phyloP scores from a whole-genome alignment of 768 basidiomycete genomes.

The Lentinula detonsa region DNA sequence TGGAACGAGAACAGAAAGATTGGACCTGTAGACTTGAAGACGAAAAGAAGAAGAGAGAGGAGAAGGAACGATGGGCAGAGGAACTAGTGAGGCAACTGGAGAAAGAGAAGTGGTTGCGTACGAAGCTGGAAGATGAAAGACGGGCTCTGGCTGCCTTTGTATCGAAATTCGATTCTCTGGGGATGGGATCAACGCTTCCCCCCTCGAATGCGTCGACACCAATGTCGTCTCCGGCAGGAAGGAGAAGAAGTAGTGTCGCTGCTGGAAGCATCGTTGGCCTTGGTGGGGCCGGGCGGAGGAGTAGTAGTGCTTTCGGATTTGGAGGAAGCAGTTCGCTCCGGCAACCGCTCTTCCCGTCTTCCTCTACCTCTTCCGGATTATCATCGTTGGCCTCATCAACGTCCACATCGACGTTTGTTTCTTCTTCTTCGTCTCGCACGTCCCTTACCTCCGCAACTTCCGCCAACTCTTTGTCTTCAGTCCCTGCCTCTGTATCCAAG shows the following conservation, averaged over 20 bases:
- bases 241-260: background rate
- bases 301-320: slow-evolving; percentile 2
- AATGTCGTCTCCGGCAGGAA: slow-evolving; percentile 32
- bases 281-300: background rate
- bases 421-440: background rate
- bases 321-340: background rate
- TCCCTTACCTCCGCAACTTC: background rate
- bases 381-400: background rate
- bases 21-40: slow-evolving; percentile 37
- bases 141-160: slow-evolving; percentile 77
- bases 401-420: background rate
- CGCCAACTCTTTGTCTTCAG: slow-evolving; percentile 10
- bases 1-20: slow-evolving; percentile 66
- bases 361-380: background rate
- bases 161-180: slow-evolving; percentile 72
- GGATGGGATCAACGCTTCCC: slow-evolving; percentile 32
- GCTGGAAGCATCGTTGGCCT: background rate
- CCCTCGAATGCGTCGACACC: slow-evolving; percentile 38
- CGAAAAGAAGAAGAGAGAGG: slow-evolving; percentile 55
- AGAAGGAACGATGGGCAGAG: slow-evolving; percentile 66
- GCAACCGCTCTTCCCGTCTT: background rate
- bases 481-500: slow-evolving; percentile 27
- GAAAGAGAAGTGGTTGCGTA: slow-evolving; percentile 67
- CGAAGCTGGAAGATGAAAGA: slow-evolving; percentile 71
- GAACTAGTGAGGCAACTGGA: slow-evolving; percentile 74